Evolutionary conservation across 139 green algal genomes (phyloP).

Genomic region (Spirogloea muscicola): DNA sequence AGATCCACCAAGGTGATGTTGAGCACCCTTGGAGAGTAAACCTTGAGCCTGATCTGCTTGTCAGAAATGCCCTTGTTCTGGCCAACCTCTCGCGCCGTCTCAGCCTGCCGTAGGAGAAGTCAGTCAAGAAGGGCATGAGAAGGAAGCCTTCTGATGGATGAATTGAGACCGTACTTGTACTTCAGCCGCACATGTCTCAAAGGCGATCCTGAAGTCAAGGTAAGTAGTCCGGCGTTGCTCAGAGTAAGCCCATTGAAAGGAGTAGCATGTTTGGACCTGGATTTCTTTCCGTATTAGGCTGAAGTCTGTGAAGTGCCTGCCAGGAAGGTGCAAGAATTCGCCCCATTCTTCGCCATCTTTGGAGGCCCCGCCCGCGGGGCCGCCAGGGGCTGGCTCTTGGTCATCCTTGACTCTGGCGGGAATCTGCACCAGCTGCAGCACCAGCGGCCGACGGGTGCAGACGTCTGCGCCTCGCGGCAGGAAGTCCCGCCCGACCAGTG

Average conservation of each 20-base stretch:
- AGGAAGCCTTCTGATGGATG: not conserved
- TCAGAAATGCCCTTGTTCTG: slow-evolving; percentile 88
- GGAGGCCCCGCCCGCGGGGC: not conserved
- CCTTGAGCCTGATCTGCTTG: slow-evolving; percentile 92
- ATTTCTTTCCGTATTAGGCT: slow-evolving; percentile 86
- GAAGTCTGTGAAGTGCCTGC: slow-evolving; percentile 82
- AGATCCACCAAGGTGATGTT: slow-evolving; percentile 99
- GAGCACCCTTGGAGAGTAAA: slow-evolving; percentile 82
- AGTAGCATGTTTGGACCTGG: slow-evolving; percentile 7
- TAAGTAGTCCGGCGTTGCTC: not conserved
- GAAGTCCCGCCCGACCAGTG: slow-evolving; percentile 85
- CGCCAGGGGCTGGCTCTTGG: not conserved
- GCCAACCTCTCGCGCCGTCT: slow-evolving; percentile 85
- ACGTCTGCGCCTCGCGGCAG: slow-evolving; percentile 77
- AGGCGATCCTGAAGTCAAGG: not conserved
- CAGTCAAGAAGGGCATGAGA: not conserved
- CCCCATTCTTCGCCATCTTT: slow-evolving; percentile 71
- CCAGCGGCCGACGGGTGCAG: slow-evolving; percentile 74
- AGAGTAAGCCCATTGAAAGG: not conserved
- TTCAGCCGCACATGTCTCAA: not conserved
- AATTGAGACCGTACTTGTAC: not conserved
- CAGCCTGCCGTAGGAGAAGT: slow-evolving; percentile 45
- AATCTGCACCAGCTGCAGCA: slow-evolving; percentile 82
- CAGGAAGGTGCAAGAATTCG: slow-evolving; percentile 90
- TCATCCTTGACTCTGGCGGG: slow-evolving; percentile 5